A percentile compares a stretch with the other conserved stretches of the same genome.
Conservation (phyloP, 108 stramenopile genomes). For the Cyclotella distinguenda region DNA sequence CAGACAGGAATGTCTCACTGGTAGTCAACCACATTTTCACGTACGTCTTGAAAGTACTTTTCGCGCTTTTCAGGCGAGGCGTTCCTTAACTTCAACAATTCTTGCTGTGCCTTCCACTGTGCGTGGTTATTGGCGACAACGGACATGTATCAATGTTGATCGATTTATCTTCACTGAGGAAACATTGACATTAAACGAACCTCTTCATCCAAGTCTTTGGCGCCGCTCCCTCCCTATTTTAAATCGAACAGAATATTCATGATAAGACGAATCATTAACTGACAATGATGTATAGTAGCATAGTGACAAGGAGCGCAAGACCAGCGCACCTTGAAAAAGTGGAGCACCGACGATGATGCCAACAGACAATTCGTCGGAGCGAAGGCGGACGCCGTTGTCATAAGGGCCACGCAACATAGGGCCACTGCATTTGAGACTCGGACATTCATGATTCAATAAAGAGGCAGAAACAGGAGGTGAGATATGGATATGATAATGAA, state of each 20-base stretch:
- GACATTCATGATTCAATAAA: slow-evolving; percentile 15
- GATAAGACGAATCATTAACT: background rate
- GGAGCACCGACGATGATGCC: background rate
- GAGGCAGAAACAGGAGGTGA: background rate
- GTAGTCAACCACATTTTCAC: background rate
- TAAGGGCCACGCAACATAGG: background rate
- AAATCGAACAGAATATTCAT: background rate
- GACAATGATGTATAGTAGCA: background rate
- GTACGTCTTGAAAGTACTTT: slow-evolving; percentile 70
- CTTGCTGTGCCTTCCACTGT: slow-evolving; percentile 81
- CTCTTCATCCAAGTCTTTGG: slow-evolving; percentile 45
- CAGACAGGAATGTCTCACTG: background rate
- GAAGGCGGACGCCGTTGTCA: background rate
- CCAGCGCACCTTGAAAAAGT: slow-evolving; percentile 16
- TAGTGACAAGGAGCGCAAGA: background rate
- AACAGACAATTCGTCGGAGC: background rate
- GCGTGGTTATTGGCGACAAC: background rate
- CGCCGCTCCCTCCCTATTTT: slow-evolving; percentile 33
- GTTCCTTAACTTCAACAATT: slow-evolving; percentile 62
- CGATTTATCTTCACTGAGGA: background rate
- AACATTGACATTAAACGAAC: slow-evolving; percentile 9
- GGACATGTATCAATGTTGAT: background rate
- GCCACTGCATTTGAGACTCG: background rate
- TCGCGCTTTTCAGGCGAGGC: slow-evolving; percentile 63
- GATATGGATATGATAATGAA: no score